Percentiles rank a stretch among this genome's conserved stretches.
phyloP scores from a whole-genome alignment of 805 yeast species.

The Kluyveromyces dobzhanskii region DNA sequence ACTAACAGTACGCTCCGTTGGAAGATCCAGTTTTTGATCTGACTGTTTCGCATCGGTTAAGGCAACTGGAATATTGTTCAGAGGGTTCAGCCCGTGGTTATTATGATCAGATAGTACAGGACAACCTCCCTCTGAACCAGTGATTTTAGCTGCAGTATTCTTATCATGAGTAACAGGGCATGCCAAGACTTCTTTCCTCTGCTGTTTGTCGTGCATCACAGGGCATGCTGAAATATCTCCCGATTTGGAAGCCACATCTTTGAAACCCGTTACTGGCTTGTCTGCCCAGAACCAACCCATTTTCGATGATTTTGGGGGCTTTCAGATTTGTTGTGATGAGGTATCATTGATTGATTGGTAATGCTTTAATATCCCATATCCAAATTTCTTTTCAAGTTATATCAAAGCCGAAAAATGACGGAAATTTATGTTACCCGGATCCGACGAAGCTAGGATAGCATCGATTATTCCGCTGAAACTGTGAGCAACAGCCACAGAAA shows the following conservation, averaged over 20 bases:
- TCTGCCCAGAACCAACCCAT: slow-evolving; percentile 95
- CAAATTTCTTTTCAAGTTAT: neutral
- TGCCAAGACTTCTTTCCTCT: slow-evolving; percentile 13
- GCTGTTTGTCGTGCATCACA: slow-evolving; percentile 26
- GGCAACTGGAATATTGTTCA: slow-evolving; percentile 80
- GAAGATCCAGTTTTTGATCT: slow-evolving; percentile 70
- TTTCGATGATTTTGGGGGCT: slow-evolving; percentile 3
- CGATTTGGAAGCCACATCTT: neutral
- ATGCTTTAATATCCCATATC: neutral
- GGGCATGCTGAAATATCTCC: slow-evolving; percentile 33
- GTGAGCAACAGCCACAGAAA: too few relatives aligned
- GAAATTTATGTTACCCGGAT: neutral
- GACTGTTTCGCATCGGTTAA: slow-evolving; percentile 58
- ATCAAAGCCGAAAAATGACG: too few relatives aligned
- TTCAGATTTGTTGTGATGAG: neutral
- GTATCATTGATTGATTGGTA: too few relatives aligned
- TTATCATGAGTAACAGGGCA: slow-evolving; percentile 27
- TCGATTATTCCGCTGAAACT: too few relatives aligned
- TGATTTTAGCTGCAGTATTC: slow-evolving; percentile 8
- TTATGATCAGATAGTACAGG: slow-evolving; percentile 20
- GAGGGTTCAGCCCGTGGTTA: slow-evolving; percentile 47
- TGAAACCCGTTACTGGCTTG: neutral
- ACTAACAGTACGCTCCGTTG: slow-evolving; percentile 77
- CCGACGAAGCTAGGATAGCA: too few relatives aligned
- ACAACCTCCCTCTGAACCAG: slow-evolving; percentile 2